Evolutionary conservation across 345 rosid species (phyloP).

Genomic region (Laguncularia racemosa): DNA sequence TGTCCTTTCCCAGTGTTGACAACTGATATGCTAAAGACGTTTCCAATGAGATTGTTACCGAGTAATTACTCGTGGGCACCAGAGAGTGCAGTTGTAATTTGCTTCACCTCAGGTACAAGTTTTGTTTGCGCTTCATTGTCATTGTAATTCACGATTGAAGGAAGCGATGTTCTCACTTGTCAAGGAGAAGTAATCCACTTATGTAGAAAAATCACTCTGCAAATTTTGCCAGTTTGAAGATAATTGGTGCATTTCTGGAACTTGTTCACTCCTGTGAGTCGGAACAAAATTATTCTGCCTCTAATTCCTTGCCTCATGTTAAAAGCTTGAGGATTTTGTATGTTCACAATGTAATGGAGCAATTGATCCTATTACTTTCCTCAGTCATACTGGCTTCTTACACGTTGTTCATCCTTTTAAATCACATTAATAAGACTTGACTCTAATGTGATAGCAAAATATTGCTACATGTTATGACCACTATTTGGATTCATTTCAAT

Average conservation of each 20-base stretch:
- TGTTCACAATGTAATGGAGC: background rate
- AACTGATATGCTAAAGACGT: constrained; percentile 29
- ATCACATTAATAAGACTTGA: background rate
- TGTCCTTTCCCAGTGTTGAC: constrained; percentile 35
- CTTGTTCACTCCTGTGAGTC: too few species aligned
- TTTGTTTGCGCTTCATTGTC: background rate
- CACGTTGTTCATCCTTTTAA: background rate
- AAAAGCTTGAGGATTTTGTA: background rate
- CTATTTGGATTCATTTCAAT: background rate
- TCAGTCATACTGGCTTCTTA: background rate
- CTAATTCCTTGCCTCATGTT: too few species aligned
- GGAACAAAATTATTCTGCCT: too few species aligned
- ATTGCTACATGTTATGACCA: background rate
- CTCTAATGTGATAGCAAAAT: background rate
- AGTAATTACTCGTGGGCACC: constrained; percentile 50
- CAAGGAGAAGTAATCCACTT: too few species aligned
- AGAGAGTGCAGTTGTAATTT: constrained; percentile 62
- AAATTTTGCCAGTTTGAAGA: too few species aligned
- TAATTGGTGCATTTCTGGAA: too few species aligned
- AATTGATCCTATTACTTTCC: background rate
- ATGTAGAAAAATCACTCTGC: too few species aligned
- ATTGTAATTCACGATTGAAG: background rate
- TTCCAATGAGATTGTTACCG: constrained; percentile 7
- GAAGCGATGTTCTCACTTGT: too few species aligned
- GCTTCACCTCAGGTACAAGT: constrained; percentile 73